phyloP scores from a whole-genome alignment of 2,329 filamentous ascomycete genomes.

The Leptographium wingfieldii region DNA sequence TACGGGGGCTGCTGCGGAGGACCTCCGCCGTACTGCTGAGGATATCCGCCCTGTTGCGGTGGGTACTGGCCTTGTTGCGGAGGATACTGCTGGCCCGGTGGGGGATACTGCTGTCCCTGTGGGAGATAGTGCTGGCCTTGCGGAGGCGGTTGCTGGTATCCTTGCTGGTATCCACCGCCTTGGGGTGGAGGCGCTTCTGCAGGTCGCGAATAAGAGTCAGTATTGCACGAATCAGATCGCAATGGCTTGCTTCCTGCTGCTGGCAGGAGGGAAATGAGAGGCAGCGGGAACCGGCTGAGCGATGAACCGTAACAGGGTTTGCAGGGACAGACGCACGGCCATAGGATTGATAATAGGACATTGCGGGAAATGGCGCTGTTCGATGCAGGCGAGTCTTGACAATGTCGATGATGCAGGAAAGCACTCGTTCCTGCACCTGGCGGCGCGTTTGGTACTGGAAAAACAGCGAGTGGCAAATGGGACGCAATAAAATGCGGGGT shows the following conservation, averaged over 20 bases:
- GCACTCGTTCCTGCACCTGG: background rate
- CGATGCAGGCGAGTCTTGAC: background rate
- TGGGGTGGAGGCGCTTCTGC: slow-evolving; percentile 9
- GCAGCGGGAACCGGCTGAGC: background rate
- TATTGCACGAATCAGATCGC: background rate
- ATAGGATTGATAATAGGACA: slow-evolving; percentile 26
- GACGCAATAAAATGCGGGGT: background rate
- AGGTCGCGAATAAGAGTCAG: background rate
- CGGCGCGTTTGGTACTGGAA: background rate
- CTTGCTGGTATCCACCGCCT: slow-evolving; percentile 9
- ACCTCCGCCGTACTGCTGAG: slow-evolving; percentile 18
- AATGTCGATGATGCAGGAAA: background rate
- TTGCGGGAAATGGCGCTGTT: slow-evolving; percentile 4
- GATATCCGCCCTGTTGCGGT: slow-evolving; percentile 8
- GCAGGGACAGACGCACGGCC: slow-evolving; percentile 18
- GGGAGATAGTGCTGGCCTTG: slow-evolving; percentile 14
- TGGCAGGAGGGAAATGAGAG: background rate
- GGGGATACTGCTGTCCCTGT: slow-evolving; percentile 14
- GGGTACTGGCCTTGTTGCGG: slow-evolving; percentile 20
- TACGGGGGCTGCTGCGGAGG: slow-evolving; percentile 19
- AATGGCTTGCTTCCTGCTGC: background rate
- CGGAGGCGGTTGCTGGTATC: slow-evolving; percentile 14
- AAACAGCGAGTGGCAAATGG: background rate
- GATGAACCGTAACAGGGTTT: background rate
- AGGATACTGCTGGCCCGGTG: slow-evolving; percentile 20